Base-by-base conservation (phyloP, 1,284 basidiomycete species). In the Trichosporon sp. region DNA sequence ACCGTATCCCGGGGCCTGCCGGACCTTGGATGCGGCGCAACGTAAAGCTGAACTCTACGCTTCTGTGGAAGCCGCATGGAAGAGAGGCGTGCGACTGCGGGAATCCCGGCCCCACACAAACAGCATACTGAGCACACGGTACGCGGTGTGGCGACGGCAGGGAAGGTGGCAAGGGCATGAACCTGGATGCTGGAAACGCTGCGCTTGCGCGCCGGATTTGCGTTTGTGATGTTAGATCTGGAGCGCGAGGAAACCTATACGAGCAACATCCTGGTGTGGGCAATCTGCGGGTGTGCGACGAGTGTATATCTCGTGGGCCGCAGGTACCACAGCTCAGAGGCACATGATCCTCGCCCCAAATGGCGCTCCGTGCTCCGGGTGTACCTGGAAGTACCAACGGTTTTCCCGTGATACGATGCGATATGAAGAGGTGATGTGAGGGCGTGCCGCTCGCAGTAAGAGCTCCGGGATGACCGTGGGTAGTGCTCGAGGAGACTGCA, bases 101-200 rank as follows among this genome's bases (percentile, higher is more conserved):
- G 51, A 54, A 54, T 54, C 51, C 10, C 51, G 46, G 46, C 51
- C 51, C 51, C 51, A 11, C 51, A 26, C 19, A 16, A 54, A 54
- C 19, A 16, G n/a, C 43, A 46, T 46, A n/a, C 43, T 14, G 43
- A 54, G 51, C 19, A 54, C 19, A 21, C 21, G 51, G 51, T 26
- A 37, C 5, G 6, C 6, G 35, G 51, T 21, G 51, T 40, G 38
- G 38, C 38, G 11, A 40, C 11, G 38, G 11, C 11, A 40, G 38
- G 38, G 38, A 40, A 11, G 38, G 11, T 54, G 19, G 19, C 19
- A 40, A 40, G 38, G 38, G 38, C 26, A 16, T 2, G 51, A n/a
- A 5, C 43, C 43, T 46, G 43, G 43, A n/a, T 5, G n/a, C 16
- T 46, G 43, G 43, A 46, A 46, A 46, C 43, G 43, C 14, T 46